Conservation (phyloP, 2,329 filamentous ascomycete genomes). For the Proliferodiscus dingleyae region DNA sequence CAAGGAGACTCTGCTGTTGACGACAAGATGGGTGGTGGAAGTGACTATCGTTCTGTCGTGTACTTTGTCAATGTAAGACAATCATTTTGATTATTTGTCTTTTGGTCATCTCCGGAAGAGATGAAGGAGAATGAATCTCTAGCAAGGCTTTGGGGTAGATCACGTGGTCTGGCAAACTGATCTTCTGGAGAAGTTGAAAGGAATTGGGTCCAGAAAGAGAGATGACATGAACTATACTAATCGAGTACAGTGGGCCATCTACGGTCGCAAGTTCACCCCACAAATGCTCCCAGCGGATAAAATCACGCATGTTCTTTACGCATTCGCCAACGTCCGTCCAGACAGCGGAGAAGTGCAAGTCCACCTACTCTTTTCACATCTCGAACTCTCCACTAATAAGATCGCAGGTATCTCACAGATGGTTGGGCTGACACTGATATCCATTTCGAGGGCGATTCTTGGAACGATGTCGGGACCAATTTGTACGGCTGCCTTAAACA, state of each 20-base stretch:
- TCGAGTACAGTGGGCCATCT: slow-evolving; percentile 60
- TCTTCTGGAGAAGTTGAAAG: neutral
- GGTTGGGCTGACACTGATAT: slow-evolving; percentile 54
- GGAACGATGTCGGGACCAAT: slow-evolving; percentile 71
- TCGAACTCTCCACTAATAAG: slow-evolving; percentile 6
- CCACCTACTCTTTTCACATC: no score
- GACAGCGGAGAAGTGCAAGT: slow-evolving; percentile 73
- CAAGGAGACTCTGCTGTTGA: neutral
- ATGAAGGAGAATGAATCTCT: neutral
- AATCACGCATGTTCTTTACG: slow-evolving; percentile 83
- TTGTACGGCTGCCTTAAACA: slow-evolving; percentile 88
- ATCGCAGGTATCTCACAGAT: slow-evolving; percentile 48
- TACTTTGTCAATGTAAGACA: slow-evolving; percentile 67
- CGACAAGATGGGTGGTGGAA: slow-evolving; percentile 25
- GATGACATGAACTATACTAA: slow-evolving; percentile 4
- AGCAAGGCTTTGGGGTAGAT: neutral
- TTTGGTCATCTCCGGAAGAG: neutral
- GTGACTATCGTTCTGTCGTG: slow-evolving; percentile 60
- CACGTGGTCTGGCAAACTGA: neutral
- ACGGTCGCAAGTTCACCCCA: slow-evolving; percentile 78
- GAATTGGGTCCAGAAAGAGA: no score
- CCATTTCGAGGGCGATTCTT: slow-evolving; percentile 62
- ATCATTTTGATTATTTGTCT: neutral
- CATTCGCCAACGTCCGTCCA: slow-evolving; percentile 80
- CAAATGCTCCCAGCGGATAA: slow-evolving; percentile 76